Conservation (phyloP, 345 rosid species). For the Turnera subulata region DNA sequence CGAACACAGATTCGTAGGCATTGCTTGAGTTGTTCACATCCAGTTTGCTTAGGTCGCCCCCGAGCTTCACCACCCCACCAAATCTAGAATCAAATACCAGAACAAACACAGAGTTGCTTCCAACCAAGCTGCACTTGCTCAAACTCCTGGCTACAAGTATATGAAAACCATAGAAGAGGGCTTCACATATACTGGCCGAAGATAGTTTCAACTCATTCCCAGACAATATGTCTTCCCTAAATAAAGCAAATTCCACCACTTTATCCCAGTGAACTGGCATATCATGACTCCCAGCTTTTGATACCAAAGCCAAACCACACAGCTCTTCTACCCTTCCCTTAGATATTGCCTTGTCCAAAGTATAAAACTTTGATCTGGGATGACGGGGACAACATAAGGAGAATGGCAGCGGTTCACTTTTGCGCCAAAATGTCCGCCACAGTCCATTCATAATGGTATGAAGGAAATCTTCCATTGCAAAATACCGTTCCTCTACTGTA, state of each 20-base stretch:
- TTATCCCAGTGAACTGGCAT: constrained; percentile 47
- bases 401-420: constrained; percentile 46
- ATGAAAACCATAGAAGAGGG: constrained; percentile 56
- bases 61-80: constrained; percentile 59
- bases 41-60: constrained; percentile 45
- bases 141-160: constrained; percentile 46
- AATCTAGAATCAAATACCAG: constrained; percentile 54
- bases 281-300: constrained; percentile 35
- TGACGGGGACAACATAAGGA: constrained; percentile 39
- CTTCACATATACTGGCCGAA: constrained; percentile 46
- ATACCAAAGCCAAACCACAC: constrained; percentile 48
- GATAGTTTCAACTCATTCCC: constrained; percentile 44
- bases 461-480: constrained; percentile 56
- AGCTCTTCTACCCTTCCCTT: constrained; percentile 50
- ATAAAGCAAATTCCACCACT: constrained; percentile 41
- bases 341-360: constrained; percentile 46
- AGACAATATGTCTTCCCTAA: constrained; percentile 39
- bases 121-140: constrained; percentile 34
- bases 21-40: constrained; percentile 27
- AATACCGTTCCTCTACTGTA: constrained; percentile 39
- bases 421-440: constrained; percentile 69
- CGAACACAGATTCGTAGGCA: constrained; percentile 37
- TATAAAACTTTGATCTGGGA: constrained; percentile 52
- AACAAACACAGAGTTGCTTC: constrained; percentile 36
- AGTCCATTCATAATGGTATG: constrained; percentile 43